Evolutionary conservation across 495 filamentous ascomycete genomes (phyloP).

Genomic region (Lasiosphaeris hirsuta): DNA sequence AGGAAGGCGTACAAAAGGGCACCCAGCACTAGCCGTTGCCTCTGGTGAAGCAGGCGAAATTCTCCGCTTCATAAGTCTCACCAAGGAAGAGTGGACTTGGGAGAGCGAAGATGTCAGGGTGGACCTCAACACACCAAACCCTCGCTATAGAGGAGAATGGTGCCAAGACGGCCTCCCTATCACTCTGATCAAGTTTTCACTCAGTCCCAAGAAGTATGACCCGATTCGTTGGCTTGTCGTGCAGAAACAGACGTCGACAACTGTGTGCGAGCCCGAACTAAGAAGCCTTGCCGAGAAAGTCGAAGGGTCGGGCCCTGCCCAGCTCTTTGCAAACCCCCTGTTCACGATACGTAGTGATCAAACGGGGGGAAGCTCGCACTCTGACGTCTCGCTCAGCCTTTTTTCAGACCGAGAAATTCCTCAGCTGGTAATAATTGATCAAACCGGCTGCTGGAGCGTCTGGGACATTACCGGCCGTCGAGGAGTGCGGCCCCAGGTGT

Average conservation of each 20-base stretch:
- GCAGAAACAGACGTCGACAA: constrained; percentile 54
- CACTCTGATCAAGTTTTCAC: constrained; percentile 63
- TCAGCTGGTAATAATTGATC: constrained; percentile 72
- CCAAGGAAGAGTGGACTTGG: constrained; percentile 46
- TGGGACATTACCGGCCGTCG: constrained; percentile 57
- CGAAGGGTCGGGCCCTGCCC: constrained; percentile 12
- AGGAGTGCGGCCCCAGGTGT: constrained; percentile 34
- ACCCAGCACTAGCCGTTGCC: constrained; percentile 44
- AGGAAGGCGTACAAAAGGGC: constrained; percentile 13
- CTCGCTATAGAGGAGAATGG: constrained; percentile 46
- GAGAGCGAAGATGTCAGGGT: constrained; percentile 35
- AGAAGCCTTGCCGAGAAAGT: constrained; percentile 19
- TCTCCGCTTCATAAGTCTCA: constrained; percentile 46
- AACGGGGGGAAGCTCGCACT: constrained; percentile 59
- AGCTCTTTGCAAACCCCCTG: constrained; percentile 60
- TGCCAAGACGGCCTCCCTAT: constrained; percentile 55
- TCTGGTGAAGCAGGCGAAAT: constrained; percentile 50
- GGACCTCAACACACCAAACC: constrained; percentile 31
- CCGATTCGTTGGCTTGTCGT: constrained; percentile 59
- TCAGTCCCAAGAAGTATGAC: constrained; percentile 43
- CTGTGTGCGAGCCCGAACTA: constrained; percentile 57
- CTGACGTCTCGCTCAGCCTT: constrained; percentile 77
- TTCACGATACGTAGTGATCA: constrained; percentile 49
- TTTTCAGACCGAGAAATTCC: constrained; percentile 47
- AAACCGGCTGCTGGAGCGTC: constrained; percentile 68